Evolutionary conservation across 2,329 filamentous ascomycete species (phyloP), one percentile per base, ranked within the genome.

Genomic region (Talaromyces sp.): DNA sequence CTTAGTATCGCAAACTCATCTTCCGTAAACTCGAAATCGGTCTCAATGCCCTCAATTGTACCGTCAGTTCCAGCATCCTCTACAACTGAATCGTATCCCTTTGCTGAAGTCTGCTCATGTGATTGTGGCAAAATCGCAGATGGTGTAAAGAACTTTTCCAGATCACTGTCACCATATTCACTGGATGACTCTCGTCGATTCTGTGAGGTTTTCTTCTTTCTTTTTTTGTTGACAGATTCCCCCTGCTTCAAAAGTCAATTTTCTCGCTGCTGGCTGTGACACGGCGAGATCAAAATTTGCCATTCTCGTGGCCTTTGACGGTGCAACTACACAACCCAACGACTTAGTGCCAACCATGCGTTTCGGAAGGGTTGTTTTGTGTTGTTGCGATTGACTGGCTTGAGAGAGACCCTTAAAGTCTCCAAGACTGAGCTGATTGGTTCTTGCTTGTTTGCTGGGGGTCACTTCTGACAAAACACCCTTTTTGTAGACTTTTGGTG

Each of bases 401-500:
- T 61, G 55, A 10, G 60, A 58, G 10, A 64, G 51, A 24, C 60
- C 61, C 6, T 61, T 13, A 26, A 61, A 51, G 9, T 69, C 73
- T 6, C 66, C 62, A 2, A 74, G 32, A 4, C 66, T 71, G 54
- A 70, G 62, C 51, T 75, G 71, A 35, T 56, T 72, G 46, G 67
- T n/a, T 63, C 55, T 61, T 67, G 73, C 53, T 70, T 73, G 41
- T 57, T 68, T 17, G 75, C 62, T 70, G 4, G 55, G 50, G 8
- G 13, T 24, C 21, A 52, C 17, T n/a, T 56, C 54, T 24, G 52
- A 3, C 8, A 14, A 26, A 53, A 26, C 14, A 26, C 17, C 52
- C 58, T 68, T 75, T 51, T 69, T 73, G 32, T 58, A 67, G 13
- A 76, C 62, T 69, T 80, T 79, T 50, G 83, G 78, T 61, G 84